Conservation (phyloP, 306 rosid genomes). For the Quercus glauca region DNA sequence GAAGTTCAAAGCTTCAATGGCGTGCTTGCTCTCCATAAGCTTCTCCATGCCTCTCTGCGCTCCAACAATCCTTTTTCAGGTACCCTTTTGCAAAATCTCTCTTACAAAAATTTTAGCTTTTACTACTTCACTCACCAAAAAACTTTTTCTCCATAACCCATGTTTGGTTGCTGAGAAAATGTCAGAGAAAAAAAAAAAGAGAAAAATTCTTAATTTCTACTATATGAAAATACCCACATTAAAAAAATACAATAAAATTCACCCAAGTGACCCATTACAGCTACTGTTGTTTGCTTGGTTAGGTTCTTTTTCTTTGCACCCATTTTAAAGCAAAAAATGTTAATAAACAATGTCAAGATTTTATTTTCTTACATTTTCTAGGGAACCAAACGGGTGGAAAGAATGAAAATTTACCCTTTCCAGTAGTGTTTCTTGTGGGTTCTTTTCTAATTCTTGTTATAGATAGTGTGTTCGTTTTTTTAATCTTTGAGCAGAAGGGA, state of each 20-base stretch:
- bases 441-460: background rate
- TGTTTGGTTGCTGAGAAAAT: slow-evolving; percentile 11
- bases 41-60: slow-evolving; percentile 19
- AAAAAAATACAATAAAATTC: background rate
- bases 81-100: background rate
- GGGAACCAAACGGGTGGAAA: background rate
- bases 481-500: background rate
- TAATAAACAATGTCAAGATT: too few relatives aligned
- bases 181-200: background rate
- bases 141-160: background rate
- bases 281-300: background rate
- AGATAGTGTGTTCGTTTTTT: background rate
- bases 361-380: background rate
- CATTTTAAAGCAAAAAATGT: too few relatives aligned
- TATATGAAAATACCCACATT: background rate
- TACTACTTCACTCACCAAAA: background rate
- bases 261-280: background rate
- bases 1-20: slow-evolving; percentile 28
- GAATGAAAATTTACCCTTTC: background rate
- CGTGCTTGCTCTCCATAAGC: slow-evolving; percentile 27
- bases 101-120: background rate
- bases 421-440: background rate
- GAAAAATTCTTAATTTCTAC: background rate
- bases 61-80: slow-evolving; percentile 16
- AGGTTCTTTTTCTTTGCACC: background rate